Evolutionary conservation across 148 eudicot genomes (phyloP), one percentile per base, ranked within the genome.

Genomic region (Vaccinium vitisidaea): DNA sequence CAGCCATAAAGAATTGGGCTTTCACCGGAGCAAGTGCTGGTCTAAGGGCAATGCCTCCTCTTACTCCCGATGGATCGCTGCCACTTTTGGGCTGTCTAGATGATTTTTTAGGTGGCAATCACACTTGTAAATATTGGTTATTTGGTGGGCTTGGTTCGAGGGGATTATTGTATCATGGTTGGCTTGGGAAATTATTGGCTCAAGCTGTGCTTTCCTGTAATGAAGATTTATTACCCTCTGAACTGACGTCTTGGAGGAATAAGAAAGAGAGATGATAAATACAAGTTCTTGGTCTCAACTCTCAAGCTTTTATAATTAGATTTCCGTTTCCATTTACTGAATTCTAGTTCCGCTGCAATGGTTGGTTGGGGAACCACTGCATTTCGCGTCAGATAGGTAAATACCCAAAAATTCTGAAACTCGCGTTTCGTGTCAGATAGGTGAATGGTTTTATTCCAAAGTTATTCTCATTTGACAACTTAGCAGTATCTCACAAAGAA

Each of bases 41-140:
- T 21, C 87, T 95, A 54, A 95, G 98, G 91, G 99, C 93, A 82
- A 95, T 95, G 98, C 98, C 98, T 12, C 98, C 98, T 21, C 91
- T 95, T 83, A 90, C 99, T 77, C 85, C 88, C 15, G 84, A 95
- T 54, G 98, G 99, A 77, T 95, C 99, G 2, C 90, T 93, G 85
- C 99, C 99, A 1, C 87, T 97, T 78, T 77, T 94, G 84, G 99
- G 99, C 53, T 89, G 93, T 78, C 63, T 97, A 32, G 94, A 97
- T 79, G 90, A 93, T 71, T 84, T 88, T 69, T 80, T 95, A 43
- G 90, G 86, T 63, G 84, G 85, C 21, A 65, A 77, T 46, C 71
- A 79, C 79, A 23, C 67, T 85, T 93, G 88, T 80, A 94, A 92
- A 67, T 93, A 89, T 86, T 97, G 99, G 98, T 86, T 97, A 63